A percentile compares a stretch with the other conserved stretches of the same genome.
These are phyloP conservation scores for Arachnomyces sp. DNA, from an alignment of 2,329 filamentous ascomycete species.

Conservation along the genomic window DNA sequence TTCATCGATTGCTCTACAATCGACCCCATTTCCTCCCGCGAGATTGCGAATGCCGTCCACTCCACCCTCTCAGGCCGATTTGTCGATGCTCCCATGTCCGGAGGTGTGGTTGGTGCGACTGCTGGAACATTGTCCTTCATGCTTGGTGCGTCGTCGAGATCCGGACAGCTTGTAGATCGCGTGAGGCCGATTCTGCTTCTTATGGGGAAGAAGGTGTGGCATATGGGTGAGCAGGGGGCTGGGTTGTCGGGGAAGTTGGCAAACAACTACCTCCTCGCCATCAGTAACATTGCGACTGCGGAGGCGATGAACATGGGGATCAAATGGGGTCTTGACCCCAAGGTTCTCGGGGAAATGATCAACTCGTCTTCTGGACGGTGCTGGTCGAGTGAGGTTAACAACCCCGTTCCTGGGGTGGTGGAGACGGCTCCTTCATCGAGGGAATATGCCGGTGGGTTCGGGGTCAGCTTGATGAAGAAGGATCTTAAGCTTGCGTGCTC, in stretches of 20 bases:
- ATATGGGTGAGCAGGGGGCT: constrained; percentile 75
- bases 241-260: constrained; percentile 88
- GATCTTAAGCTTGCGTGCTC: constrained; percentile 64
- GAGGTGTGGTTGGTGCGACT: constrained; percentile 82
- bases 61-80: constrained; percentile 64
- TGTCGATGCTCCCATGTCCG: constrained; percentile 94
- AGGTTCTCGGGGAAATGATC: constrained; percentile 71
- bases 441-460: constrained; percentile 71
- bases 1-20: constrained; percentile 98
- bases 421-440: constrained; percentile 64
- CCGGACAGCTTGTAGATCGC: constrained; percentile 46
- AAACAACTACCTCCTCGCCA: constrained; percentile 92
- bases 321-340: constrained; percentile 54
- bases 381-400: constrained; percentile 95
- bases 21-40: constrained; percentile 73
- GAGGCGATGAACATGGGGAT: constrained; percentile 61
- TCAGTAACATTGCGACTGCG: constrained; percentile 73
- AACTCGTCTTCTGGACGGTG: constrained; percentile 90
- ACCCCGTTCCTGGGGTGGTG: constrained; percentile 80
- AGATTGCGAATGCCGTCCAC: constrained; percentile 63
- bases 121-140: constrained; percentile 92
- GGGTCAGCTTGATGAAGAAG: constrained; percentile 71
- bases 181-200: constrained; percentile 61
- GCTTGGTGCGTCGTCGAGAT: constrained; percentile 59
- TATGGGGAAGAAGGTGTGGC: constrained; percentile 82